Conservation (phyloP, 228 moss, liverwort and hornwort species). For the Sphagnum magellanicum region DNA sequence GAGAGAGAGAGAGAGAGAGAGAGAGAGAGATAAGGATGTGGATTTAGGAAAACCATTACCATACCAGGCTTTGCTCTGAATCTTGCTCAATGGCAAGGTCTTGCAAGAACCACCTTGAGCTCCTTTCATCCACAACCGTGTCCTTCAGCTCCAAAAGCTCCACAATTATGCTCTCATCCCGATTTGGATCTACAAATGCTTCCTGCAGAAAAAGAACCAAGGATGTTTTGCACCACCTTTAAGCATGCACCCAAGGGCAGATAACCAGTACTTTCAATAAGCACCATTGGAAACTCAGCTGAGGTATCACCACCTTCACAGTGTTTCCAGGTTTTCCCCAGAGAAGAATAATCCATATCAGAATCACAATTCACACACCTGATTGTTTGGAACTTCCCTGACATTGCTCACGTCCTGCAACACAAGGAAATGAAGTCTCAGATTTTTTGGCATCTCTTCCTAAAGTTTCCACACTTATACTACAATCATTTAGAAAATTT, state of each 20-base stretch:
- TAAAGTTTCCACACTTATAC: background rate
- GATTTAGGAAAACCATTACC: background rate
- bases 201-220: constrained; percentile 30
- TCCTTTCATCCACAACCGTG: constrained; percentile 48
- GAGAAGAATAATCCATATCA: background rate
- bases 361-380: constrained; percentile 25
- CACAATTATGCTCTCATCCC: constrained; percentile 76
- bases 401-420: constrained; percentile 77
- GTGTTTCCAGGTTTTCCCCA: background rate
- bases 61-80: constrained; percentile 56
- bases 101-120: constrained; percentile 77
- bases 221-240: background rate
- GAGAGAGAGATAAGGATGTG: too few species aligned
- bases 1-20: too few species aligned
- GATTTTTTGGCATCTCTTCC: background rate
- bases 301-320: background rate
- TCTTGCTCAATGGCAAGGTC: constrained; percentile 88
- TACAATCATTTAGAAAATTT: background rate
- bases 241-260: background rate
- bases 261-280: background rate
- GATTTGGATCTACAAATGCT: constrained; percentile 63
- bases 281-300: background rate
- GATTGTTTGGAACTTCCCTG: constrained; percentile 85
- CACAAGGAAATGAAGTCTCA: background rate
- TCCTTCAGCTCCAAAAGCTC: constrained; percentile 82